Conservation (phyloP, 495 filamentous ascomycete genomes). For the Podospora tetraspora region DNA sequence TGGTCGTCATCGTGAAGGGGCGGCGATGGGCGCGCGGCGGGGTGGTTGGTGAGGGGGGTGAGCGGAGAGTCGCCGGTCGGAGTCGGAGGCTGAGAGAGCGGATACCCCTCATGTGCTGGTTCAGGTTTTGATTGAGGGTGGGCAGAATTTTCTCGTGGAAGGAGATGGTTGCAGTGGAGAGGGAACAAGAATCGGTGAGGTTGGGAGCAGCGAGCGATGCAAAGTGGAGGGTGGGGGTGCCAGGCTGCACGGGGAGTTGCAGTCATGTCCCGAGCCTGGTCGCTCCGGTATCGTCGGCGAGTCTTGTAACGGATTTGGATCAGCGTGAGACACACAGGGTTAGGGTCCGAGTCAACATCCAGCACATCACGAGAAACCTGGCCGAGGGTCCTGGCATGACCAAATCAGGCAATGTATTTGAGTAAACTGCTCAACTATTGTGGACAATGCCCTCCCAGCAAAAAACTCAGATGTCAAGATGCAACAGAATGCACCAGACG, state of each 20-base stretch:
- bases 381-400: neutral
- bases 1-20: slow-evolving; percentile 19
- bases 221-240: too few relatives aligned
- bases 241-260: neutral
- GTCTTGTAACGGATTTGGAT: neutral
- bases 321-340: neutral
- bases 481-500: neutral
- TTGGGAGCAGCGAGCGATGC: neutral
- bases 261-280: neutral
- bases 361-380: neutral
- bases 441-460: too few relatives aligned
- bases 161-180: neutral
- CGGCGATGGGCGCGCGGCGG: neutral
- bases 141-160: neutral
- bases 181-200: neutral
- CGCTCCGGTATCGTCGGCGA: neutral
- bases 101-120: neutral
- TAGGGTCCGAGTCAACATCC: neutral
- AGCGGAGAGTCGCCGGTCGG: neutral
- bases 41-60: neutral
- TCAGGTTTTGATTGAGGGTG: neutral
- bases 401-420: neutral
- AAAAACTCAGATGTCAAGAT: neutral
- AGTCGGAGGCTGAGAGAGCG: neutral
- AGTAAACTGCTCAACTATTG: neutral